A percentile compares a stretch with the other conserved stretches of the same genome.
Conservation (phyloP, 768 basidiomycete genomes). For the Cystofilobasidium macerans region DNA sequence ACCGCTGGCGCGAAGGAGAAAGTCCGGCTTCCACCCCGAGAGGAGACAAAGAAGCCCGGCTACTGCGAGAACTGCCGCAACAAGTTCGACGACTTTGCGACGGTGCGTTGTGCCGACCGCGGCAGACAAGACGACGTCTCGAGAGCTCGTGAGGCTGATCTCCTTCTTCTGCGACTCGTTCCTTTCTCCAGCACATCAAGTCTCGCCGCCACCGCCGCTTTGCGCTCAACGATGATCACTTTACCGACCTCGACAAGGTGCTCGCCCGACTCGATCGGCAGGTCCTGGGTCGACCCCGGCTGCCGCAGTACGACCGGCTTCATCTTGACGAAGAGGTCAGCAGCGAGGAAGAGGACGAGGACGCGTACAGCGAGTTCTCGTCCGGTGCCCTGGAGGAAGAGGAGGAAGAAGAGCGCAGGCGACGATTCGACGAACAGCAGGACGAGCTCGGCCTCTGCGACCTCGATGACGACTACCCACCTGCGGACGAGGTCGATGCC, state of each 20-base stretch:
- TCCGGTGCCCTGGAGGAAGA: slow-evolving; percentile 37
- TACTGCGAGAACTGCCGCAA: slow-evolving; percentile 93
- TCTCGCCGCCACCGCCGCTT: slow-evolving; percentile 23
- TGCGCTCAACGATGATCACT: slow-evolving; percentile 18
- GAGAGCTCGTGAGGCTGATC: slow-evolving; percentile 2
- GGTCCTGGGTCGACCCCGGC: not conserved
- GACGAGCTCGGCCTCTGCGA: slow-evolving; percentile 47
- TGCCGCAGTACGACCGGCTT: not conserved
- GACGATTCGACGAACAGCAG: slow-evolving; percentile 43
- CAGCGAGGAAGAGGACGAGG: slow-evolving; percentile 28
- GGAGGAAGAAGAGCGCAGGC: slow-evolving; percentile 35
- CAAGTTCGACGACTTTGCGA: slow-evolving; percentile 77
- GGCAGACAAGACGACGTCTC: not conserved
- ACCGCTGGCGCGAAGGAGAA: slow-evolving; percentile 38
- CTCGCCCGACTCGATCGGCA: slow-evolving; percentile 21
- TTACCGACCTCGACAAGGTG: slow-evolving; percentile 21
- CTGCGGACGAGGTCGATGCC: slow-evolving; percentile 12
- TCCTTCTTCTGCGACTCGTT: not conserved
- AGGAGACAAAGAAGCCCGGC: slow-evolving; percentile 81
- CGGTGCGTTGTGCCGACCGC: slow-evolving; percentile 45
- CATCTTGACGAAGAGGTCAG: slow-evolving; percentile 30
- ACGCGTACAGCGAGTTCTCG: slow-evolving; percentile 39
- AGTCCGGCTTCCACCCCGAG: slow-evolving; percentile 38
- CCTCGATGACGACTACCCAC: slow-evolving; percentile 13
- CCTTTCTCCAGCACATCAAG: slow-evolving; percentile 13